Base-by-base conservation (phyloP, 2,329 filamentous ascomycete species). In the Trichothecium sympodiale region DNA sequence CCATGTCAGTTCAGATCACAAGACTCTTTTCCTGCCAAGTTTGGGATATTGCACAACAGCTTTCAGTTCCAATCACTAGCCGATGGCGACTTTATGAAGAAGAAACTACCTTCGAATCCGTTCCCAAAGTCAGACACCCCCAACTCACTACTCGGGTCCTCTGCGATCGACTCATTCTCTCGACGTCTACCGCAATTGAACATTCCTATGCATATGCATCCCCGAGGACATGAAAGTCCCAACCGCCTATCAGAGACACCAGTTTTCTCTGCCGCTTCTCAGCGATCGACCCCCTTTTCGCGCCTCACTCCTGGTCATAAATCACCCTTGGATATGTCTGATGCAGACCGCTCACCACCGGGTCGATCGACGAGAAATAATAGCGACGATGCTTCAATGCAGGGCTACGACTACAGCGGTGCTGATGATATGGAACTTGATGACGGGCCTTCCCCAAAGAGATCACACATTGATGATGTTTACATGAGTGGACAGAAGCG, bases 401-500 rank as follows among this genome's bases (percentile, higher is more conserved):
- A 65, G 31, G 60, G 59, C 41, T 65, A 64, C 38, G 64, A 67
- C 2, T 58, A 53, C 35, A 48, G 47, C 26, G 47, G 46, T 2
- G 44, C 45, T 14, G 60, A 64, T 14, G 65, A 70, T n/a, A 59
- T 57, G 47, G 67, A 70, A 2, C 67, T 64, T 17, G 70, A 73
- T 8, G 70, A 73, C 52, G 66, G 50, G 50, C 64, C 43, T 44
- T 68, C 45, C 47, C 62, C 69, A 50, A 74, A 50, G 61, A 65
- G 55, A 52, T 59, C 72, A 8, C 62, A 65, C 15, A 60, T 71
- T 15, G 69, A 74, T 32, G 69, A 69, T 33, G 41, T 50, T 7
- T 51, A 66, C 29, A 51, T 61, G 3, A 48, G 54, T 8, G 68
- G 70, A 6, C 65, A 65, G 40, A 77, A 77, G 54, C 64, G 72